Evolutionary conservation across 2,329 filamentous ascomycete genomes (phyloP).

Genomic region (Beauveria sp.): DNA sequence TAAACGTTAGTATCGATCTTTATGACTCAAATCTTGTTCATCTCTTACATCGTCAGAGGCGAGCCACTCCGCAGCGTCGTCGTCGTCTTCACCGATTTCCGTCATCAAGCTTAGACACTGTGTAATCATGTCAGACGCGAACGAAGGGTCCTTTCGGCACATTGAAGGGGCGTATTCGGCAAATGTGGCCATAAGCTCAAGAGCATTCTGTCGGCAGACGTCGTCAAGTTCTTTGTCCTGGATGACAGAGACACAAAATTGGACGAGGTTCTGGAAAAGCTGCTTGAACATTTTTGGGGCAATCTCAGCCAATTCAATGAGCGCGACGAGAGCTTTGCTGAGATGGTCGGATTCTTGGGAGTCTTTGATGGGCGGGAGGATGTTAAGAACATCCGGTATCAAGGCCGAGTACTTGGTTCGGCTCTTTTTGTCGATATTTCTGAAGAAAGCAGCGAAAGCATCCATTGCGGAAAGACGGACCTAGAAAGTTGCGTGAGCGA

Average conservation of each 20-base stretch:
- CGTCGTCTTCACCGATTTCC: constrained; percentile 87
- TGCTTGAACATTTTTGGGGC: constrained; percentile 96
- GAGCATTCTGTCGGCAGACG: constrained; percentile 82
- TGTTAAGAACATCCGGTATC: constrained; percentile 86
- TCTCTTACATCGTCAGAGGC: constrained; percentile 73
- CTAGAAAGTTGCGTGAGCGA: constrained; percentile 30
- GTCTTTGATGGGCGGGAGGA: constrained; percentile 89
- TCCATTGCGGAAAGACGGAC: constrained; percentile 93
- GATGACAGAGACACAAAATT: constrained; percentile 88
- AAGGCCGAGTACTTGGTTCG: constrained; percentile 83
- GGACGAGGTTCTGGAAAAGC: constrained; percentile 86
- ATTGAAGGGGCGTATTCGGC: constrained; percentile 89
- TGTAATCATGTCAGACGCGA: constrained; percentile 94
- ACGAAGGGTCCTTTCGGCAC: constrained; percentile 89
- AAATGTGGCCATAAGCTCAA: constrained; percentile 97
- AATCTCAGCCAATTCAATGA: constrained; percentile 92
- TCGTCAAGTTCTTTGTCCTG: constrained; percentile 93
- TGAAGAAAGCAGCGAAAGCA: constrained; percentile 93
- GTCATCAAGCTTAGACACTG: constrained; percentile 98
- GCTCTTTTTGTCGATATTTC: constrained; percentile 77
- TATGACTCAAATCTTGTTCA: not conserved
- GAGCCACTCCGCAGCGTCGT: constrained; percentile 92
- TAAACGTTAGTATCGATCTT: constrained; percentile 16
- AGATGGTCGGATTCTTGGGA: constrained; percentile 84
- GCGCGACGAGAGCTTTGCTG: constrained; percentile 77